Percentiles rank a stretch among this genome's conserved stretches.
Evolutionary conservation across 495 filamentous ascomycete genomes (phyloP).

Genomic region (Neurospora cerealis): DNA sequence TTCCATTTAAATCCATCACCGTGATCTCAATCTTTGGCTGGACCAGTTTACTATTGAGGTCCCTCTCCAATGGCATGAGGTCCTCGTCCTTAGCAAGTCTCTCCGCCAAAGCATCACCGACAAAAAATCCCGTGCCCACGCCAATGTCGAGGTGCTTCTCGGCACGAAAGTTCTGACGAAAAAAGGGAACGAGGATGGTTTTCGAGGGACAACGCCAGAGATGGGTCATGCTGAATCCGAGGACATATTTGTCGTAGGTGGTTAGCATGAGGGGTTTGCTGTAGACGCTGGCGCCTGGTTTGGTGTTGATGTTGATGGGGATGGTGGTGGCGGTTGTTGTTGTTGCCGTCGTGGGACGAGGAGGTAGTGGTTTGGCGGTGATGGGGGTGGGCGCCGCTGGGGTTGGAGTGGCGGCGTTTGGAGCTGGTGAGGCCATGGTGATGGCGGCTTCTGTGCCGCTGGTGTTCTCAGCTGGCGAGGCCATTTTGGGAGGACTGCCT

Average conservation of each 20-base stretch:
- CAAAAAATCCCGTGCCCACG: constrained; percentile 29
- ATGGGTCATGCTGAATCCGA: constrained; percentile 20
- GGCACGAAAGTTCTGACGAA: constrained; percentile 17
- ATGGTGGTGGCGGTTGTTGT: neutral
- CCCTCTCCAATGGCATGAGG: neutral
- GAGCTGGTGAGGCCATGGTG: neutral
- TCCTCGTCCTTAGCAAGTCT: neutral
- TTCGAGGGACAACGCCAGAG: constrained; percentile 26
- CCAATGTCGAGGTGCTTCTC: constrained; percentile 31
- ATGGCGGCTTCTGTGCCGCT: neutral
- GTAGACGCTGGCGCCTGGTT: neutral
- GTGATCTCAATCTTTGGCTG: constrained; percentile 10
- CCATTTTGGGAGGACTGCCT: neutral
- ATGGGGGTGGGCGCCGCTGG: neutral
- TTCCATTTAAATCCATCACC: constrained; percentile 21
- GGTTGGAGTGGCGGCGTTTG: neutral
- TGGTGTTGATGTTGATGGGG: neutral
- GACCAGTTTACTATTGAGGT: neutral
- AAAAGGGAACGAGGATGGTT: constrained; percentile 27
- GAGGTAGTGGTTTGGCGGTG: neutral
- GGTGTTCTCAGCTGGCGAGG: neutral
- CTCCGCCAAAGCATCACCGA: constrained; percentile 7
- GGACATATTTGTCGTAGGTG: constrained; percentile 26
- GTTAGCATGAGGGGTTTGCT: constrained; percentile 11
- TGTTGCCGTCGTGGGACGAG: neutral